These are phyloP conservation scores for Gossypium sturtianum DNA, from an alignment of 345 rosid genomes.

Conservation along the genomic window DNA sequence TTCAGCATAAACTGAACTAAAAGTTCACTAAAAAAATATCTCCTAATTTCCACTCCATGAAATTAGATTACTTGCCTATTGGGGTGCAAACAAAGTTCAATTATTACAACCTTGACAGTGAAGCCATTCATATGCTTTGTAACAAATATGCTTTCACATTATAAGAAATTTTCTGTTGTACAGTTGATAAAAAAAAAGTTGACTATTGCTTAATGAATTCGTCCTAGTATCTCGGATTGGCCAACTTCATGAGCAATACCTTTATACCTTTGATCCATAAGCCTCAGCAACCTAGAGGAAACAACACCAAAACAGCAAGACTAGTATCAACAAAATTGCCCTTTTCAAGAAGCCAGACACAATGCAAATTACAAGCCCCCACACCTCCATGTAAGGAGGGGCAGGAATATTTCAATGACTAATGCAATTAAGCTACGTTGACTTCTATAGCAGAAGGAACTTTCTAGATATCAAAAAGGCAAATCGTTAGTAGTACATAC, in stretches of 20 bases:
- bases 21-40: too few relatives aligned
- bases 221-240: constrained; percentile 94
- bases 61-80: too few relatives aligned
- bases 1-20: too few relatives aligned
- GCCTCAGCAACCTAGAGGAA: constrained; percentile 71
- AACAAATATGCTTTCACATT: too few relatives aligned
- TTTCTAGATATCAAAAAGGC: constrained; percentile 8
- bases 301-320: constrained; percentile 7
- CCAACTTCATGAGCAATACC: constrained; percentile 99
- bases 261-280: constrained; percentile 80
- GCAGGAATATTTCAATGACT: not conserved
- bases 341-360: constrained; percentile 2
- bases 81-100: too few relatives aligned
- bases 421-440: not conserved
- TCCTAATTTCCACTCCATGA: too few relatives aligned
- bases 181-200: too few relatives aligned
- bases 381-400: not conserved
- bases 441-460: not conserved
- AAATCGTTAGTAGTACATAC: constrained; percentile 35
- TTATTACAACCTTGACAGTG: too few relatives aligned
- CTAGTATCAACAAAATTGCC: not conserved
- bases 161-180: too few relatives aligned
- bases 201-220: too few relatives aligned
- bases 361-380: not conserved
- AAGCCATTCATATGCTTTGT: too few relatives aligned